Percentiles rank a stretch among this genome's conserved stretches.
phyloP scores from a whole-genome alignment of 306 rosid species.

The Rubus idaeus region DNA sequence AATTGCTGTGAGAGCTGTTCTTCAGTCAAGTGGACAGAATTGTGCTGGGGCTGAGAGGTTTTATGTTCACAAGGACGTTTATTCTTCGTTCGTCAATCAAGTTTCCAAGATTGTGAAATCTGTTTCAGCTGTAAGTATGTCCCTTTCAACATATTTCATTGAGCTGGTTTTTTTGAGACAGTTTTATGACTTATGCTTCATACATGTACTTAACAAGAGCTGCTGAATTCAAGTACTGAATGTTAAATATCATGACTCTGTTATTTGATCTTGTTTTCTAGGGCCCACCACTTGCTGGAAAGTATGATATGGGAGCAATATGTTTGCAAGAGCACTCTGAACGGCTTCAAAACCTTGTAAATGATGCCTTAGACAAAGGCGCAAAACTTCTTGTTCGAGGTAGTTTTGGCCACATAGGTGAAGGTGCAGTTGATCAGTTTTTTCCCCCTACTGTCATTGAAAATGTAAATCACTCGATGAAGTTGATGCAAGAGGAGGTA shows the following conservation, averaged over 20 bases:
- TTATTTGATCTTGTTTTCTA: constrained; percentile 31
- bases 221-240: neutral
- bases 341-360: constrained; percentile 78
- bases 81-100: constrained; percentile 71
- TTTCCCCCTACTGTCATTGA: constrained; percentile 85
- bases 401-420: constrained; percentile 80
- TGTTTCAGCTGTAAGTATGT: constrained; percentile 73
- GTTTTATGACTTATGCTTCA: neutral
- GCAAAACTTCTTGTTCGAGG: constrained; percentile 92
- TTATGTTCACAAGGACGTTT: constrained; percentile 76
- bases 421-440: constrained; percentile 90
- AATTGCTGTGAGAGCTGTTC: constrained; percentile 88
- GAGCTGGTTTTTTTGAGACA: neutral
- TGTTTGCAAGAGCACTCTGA: constrained; percentile 96
- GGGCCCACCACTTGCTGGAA: constrained; percentile 92
- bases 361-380: constrained; percentile 84
- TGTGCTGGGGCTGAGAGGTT: constrained; percentile 98
- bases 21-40: constrained; percentile 97
- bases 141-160: constrained; percentile 12
- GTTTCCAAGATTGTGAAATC: constrained; percentile 78
- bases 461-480: constrained; percentile 88
- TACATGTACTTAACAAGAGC: neutral
- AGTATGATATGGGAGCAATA: constrained; percentile 92
- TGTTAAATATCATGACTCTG: neutral
- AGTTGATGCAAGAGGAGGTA: constrained; percentile 99